These are phyloP conservation scores for Acacia melanoxylon DNA, from an alignment of 306 rosid species.

Conservation along the genomic window DNA sequence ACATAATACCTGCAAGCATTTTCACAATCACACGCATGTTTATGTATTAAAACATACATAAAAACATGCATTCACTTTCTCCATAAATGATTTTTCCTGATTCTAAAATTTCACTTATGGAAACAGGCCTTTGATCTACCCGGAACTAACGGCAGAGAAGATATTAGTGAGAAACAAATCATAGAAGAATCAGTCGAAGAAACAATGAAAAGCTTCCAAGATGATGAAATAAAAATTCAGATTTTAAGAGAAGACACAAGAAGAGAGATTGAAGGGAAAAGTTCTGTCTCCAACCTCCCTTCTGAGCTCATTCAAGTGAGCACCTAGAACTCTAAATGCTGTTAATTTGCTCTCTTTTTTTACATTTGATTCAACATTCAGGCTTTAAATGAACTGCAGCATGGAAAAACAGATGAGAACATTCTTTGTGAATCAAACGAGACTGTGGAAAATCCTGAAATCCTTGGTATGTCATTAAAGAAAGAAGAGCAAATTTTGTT, in stretches of 20 bases:
- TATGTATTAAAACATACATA: background rate
- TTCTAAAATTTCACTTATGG: constrained; percentile 9
- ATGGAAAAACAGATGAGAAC: constrained; percentile 20
- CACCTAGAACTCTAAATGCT: background rate
- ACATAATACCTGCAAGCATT: constrained; percentile 1
- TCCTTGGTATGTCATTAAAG: constrained; percentile 6
- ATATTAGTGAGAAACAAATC: constrained; percentile 19
- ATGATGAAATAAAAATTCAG: constrained; percentile 14
- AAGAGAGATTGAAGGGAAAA: constrained; percentile 23
- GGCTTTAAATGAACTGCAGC: constrained; percentile 25
- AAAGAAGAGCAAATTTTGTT: constrained; percentile 24
- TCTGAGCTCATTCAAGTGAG: constrained; percentile 22
- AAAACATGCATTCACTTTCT: background rate
- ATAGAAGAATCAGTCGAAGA: constrained; percentile 24
- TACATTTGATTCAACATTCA: constrained; percentile 16
- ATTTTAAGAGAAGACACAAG: constrained; percentile 26
- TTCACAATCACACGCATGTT: background rate
- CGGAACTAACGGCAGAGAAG: constrained; percentile 10
- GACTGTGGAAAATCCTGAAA: constrained; percentile 8
- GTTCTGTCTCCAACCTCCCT: constrained; percentile 2
- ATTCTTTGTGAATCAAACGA: constrained; percentile 16
- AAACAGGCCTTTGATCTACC: constrained; percentile 35
- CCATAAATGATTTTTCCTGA: background rate
- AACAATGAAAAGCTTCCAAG: constrained; percentile 14
- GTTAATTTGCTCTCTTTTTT: background rate